A percentile compares a stretch with the other conserved stretches of the same genome.
Evolutionary conservation across 305 asterid genomes (phyloP).

Genomic region (Plantago lanceolata): DNA sequence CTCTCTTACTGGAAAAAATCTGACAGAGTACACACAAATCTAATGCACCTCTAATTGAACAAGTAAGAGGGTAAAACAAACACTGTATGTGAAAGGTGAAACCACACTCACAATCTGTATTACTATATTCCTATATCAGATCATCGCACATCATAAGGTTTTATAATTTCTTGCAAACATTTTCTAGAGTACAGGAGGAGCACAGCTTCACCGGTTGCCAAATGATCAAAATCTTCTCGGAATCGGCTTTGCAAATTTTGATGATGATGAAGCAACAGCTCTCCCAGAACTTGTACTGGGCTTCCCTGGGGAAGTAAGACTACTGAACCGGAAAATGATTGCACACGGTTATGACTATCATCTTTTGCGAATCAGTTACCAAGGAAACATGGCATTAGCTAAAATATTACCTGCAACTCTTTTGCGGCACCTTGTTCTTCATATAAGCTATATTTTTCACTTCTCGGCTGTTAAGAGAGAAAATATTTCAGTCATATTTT

Average conservation of each 20-base stretch:
- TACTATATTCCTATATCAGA: background rate
- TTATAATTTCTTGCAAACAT: constrained; percentile 1
- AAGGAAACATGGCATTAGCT: background rate
- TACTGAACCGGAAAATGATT: constrained; percentile 22
- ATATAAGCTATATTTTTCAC: constrained; percentile 64
- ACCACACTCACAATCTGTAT: background rate
- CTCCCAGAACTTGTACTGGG: constrained; percentile 31
- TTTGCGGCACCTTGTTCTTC: constrained; percentile 53
- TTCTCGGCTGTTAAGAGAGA: constrained; percentile 55
- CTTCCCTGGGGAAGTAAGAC: constrained; percentile 39
- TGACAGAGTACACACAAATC: too few species aligned
- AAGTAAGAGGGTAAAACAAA: background rate
- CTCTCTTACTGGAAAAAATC: background rate
- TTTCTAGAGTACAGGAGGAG: background rate
- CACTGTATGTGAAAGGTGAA: background rate
- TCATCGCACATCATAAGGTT: background rate
- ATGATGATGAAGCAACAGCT: constrained; percentile 36
- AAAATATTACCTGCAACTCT: constrained; percentile 41
- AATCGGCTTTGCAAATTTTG: constrained; percentile 28
- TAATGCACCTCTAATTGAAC: too few species aligned
- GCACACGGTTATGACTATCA: constrained; percentile 12
- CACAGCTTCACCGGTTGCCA: constrained; percentile 7
- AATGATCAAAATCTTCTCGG: constrained; percentile 32
- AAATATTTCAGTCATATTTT: background rate
- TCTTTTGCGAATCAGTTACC: constrained; percentile 9